Percentiles rank a stretch among this genome's conserved stretches.
Conservation (phyloP, 139 green algal species). For the Coelastrella sp. region DNA sequence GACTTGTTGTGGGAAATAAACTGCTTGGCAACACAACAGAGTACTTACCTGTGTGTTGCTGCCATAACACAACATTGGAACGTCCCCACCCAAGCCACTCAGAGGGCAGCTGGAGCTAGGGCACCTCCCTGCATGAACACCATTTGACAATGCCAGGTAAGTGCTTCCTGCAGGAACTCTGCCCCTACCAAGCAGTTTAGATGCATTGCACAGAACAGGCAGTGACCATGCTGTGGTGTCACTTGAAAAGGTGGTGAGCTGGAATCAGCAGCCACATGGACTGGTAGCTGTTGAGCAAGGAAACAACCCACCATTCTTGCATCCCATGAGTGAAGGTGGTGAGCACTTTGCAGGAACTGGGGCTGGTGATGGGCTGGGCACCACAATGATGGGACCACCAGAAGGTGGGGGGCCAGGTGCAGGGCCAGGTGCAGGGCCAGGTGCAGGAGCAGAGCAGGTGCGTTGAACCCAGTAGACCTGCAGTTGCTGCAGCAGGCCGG, state of each 20-base stretch:
- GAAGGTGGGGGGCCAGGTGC: not conserved
- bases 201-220: too few relatives aligned
- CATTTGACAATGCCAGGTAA: not conserved
- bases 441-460: not conserved
- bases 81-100: not conserved
- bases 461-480: constrained; percentile 9
- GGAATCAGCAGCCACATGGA: not conserved
- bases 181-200: too few relatives aligned
- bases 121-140: not conserved
- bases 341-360: not conserved
- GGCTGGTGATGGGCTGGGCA: not conserved
- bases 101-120: not conserved
- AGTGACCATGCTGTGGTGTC: too few relatives aligned
- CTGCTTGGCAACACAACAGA: too few relatives aligned
- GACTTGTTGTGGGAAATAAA: too few relatives aligned
- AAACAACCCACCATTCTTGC: not conserved
- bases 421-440: not conserved
- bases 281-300: not conserved
- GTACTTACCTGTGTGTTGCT: not conserved
- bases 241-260: not conserved
- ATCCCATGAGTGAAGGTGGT: not conserved
- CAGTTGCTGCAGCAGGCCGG: constrained; percentile 12
- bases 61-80: not conserved
- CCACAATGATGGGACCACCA: not conserved
- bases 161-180: too few relatives aligned